phyloP scores from a whole-genome alignment of 2,329 filamentous ascomycete genomes.

The Alternaria sp. region DNA sequence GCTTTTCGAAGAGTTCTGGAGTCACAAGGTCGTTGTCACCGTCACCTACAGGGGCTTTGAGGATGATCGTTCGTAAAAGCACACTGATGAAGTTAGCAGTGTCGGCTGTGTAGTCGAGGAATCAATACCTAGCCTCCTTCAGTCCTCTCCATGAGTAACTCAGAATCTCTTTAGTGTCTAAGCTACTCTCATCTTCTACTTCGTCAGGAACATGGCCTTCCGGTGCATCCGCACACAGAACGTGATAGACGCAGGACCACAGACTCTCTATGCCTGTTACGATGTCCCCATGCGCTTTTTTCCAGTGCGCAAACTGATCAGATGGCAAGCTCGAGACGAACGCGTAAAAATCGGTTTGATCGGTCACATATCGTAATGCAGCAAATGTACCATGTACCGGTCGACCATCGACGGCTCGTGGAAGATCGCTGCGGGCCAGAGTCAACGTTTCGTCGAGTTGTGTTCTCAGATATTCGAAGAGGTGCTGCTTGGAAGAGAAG shows the following conservation, averaged over 20 bases:
- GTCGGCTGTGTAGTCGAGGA: no score
- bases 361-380: slow-evolving; percentile 57
- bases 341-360: slow-evolving; percentile 47
- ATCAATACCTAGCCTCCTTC: slow-evolving; percentile 83
- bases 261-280: slow-evolving; percentile 69
- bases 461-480: slow-evolving; percentile 65
- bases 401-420: slow-evolving; percentile 60
- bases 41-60: slow-evolving; percentile 44
- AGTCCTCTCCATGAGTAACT: slow-evolving; percentile 95
- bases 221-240: slow-evolving; percentile 92
- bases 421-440: slow-evolving; percentile 69
- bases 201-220: slow-evolving; percentile 85
- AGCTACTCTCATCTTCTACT: slow-evolving; percentile 71
- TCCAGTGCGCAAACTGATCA: slow-evolving; percentile 35
- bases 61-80: slow-evolving; percentile 61
- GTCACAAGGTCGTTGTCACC: slow-evolving; percentile 25
- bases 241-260: slow-evolving; percentile 76
- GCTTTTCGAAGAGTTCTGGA: slow-evolving; percentile 63
- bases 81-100: slow-evolving; percentile 60
- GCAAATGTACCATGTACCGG: slow-evolving; percentile 55
- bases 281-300: slow-evolving; percentile 61
- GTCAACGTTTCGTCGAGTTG: slow-evolving; percentile 70
- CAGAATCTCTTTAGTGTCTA: slow-evolving; percentile 85
- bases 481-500: slow-evolving; percentile 44
- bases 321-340: slow-evolving; percentile 13